Evolutionary conservation across 1,284 basidiomycete genomes (phyloP), one percentile per base, ranked within the genome.

Genomic region (Pseudozyma hubeiensis): DNA sequence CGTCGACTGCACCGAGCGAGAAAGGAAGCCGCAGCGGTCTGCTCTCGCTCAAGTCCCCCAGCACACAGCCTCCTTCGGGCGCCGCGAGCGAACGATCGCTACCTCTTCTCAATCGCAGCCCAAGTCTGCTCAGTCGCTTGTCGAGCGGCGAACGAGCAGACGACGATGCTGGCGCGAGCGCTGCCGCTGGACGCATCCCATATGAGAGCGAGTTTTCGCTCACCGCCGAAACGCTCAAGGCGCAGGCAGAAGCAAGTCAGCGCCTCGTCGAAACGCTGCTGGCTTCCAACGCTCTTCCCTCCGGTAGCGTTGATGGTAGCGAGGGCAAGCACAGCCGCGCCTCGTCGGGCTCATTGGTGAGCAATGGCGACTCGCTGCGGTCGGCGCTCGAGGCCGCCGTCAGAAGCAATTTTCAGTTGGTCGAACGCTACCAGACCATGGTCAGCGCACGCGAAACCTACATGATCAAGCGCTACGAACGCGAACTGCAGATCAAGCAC

Each of bases 401-500:
- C 17, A 51, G 44, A 11, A 71, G 58, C 60, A 74, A 62, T 41
- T 24, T 58, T 52, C 85, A 84, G 1, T 88, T 93, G 81, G 84
- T 93, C 17, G 86, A 86, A 48, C 90, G 92, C 63, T 94, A 92
- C 78, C 86, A 90, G 6, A 84, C 87, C 39, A 94, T 95, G 90
- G 87, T 89, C 1, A 87, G 87, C 49, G 90, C 92, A 55, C 88
- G 96, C n/a, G 95, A 97, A 78, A 88, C 89, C 46, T 97, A 91
- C 89, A 79, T 84, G 57, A 62, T 64, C 17, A 84, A 67, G 66
- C 85, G 79, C 56, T 93, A 90, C 86, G 94, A 97, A 81, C 87
- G 89, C 50, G 89, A 90, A 81, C 88, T 92, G 30, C 89, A 92
- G 80, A 88, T 84, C 45, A 85, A 85, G 65, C 80, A 87, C 34